Evolutionary conservation across 371 early-diverging fungal genomes (phyloP).

Genomic region (Chytridium lagenaria): DNA sequence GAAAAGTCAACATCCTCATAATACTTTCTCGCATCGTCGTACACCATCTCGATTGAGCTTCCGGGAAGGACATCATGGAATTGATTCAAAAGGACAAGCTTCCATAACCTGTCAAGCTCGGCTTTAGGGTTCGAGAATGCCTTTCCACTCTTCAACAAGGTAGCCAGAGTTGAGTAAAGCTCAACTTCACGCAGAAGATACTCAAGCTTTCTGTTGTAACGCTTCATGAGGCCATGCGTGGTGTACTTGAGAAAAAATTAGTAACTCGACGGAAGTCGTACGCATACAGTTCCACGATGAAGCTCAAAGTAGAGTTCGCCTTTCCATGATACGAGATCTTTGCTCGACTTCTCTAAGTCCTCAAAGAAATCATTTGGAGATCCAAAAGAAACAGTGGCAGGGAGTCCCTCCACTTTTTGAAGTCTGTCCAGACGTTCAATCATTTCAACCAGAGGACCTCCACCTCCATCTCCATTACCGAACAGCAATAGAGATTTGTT

Average conservation of each 20-base stretch:
- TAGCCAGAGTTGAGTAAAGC: slow-evolving; percentile 60
- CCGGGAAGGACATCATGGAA: slow-evolving; percentile 91
- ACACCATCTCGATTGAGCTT: slow-evolving; percentile 87
- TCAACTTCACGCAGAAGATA: slow-evolving; percentile 86
- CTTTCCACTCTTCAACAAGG: slow-evolving; percentile 3
- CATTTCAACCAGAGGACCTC: slow-evolving; percentile 87
- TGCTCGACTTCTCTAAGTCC: slow-evolving; percentile 66
- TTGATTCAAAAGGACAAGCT: slow-evolving; percentile 90
- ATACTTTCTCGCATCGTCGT: slow-evolving; percentile 74
- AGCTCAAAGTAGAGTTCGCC: slow-evolving; percentile 97
- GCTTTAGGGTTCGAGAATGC: slow-evolving; percentile 44
- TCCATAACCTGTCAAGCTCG: slow-evolving; percentile 86
- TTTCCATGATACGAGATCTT: slow-evolving; percentile 81
- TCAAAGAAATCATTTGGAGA: slow-evolving; percentile 82
- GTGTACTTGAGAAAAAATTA: slow-evolving; percentile 86
- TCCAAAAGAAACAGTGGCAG: slow-evolving; percentile 74
- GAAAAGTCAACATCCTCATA: slow-evolving; percentile 57
- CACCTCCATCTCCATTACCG: slow-evolving; percentile 98
- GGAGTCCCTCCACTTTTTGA: slow-evolving; percentile 78
- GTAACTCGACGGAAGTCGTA: not conserved
- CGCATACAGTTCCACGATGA: slow-evolving; percentile 88
- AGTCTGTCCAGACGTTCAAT: slow-evolving; percentile 79
- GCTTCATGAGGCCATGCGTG: slow-evolving; percentile 84
- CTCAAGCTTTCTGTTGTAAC: slow-evolving; percentile 85
- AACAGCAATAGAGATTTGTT: slow-evolving; percentile 85